These are phyloP conservation scores for Mucor piriformis DNA, from an alignment of 371 early-diverging fungal genomes.

Conservation along the genomic window DNA sequence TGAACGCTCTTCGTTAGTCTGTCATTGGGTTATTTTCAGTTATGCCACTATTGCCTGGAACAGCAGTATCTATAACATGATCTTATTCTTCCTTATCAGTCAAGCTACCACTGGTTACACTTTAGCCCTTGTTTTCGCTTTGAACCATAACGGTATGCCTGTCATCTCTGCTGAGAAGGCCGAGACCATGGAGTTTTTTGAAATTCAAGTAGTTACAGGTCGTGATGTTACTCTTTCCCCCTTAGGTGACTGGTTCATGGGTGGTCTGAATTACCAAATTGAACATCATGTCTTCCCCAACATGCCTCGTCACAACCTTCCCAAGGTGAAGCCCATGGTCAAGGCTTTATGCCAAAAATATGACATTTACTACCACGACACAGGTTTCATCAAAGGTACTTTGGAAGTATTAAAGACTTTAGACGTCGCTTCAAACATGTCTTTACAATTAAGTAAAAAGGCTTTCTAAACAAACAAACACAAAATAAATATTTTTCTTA, in stretches of 20 bases:
- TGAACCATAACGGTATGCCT: slow-evolving; percentile 92
- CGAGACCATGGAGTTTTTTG: slow-evolving; percentile 74
- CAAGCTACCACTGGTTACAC: slow-evolving; percentile 80
- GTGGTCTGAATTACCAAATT: slow-evolving; percentile 86
- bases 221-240: slow-evolving; percentile 71
- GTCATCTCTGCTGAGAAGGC: slow-evolving; percentile 76
- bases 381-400: slow-evolving; percentile 72
- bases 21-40: slow-evolving; percentile 77
- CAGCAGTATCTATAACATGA: slow-evolving; percentile 53
- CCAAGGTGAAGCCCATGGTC: slow-evolving; percentile 67
- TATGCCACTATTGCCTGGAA: slow-evolving; percentile 59
- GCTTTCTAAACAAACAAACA: slow-evolving; percentile 28
- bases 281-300: slow-evolving; percentile 85
- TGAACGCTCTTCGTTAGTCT: slow-evolving; percentile 61
- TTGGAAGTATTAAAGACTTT: slow-evolving; percentile 73
- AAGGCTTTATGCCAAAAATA: slow-evolving; percentile 75
- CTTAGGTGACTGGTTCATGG: slow-evolving; percentile 82
- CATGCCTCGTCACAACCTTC: slow-evolving; percentile 80
- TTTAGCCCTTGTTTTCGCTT: slow-evolving; percentile 78
- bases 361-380: slow-evolving; percentile 70
- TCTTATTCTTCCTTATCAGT: slow-evolving; percentile 69
- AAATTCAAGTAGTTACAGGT: slow-evolving; percentile 79
- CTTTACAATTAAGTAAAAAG: slow-evolving; percentile 56
- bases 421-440: slow-evolving; percentile 60
- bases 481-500: neutral